Base-by-base conservation (phyloP, 1,284 basidiomycete genomes). In the Ustilago shanxiensis region DNA sequence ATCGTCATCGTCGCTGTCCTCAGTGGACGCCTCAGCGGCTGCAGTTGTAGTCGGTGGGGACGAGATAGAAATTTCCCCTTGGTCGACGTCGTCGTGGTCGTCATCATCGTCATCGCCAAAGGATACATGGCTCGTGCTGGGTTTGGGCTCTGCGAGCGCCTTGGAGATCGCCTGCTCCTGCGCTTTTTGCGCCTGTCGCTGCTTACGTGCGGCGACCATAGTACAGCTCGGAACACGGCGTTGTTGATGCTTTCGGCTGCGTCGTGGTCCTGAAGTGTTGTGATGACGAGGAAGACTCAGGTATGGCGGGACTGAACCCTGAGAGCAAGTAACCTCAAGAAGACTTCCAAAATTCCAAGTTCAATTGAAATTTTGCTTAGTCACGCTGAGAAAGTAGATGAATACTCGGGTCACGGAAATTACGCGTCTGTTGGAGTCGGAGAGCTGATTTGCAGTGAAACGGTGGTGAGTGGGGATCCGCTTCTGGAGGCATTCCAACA, bases 131-230 rank as follows among this genome's bases (percentile, higher is more conserved):
- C 51, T 73, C 11, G 63, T 56, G 31, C 58, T 65, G 18, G 70
- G 51, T 29, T 54, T 58, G 14, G 62, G 26, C 26, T 64, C 66
- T 7, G 63, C 39, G 26, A 77, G 70, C 39, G 63, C 74, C 33
- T 66, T 61, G 22, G 74, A 77, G 24, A 77, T 65, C 16, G 64
- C 68, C 65, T 76, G 67, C 65, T 76, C 73, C 47, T 76, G 73
- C 44, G 64, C 50, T 68, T 76, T 76, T 33, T 71, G 65, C 16
- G 65, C 61, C 49, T 76, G 68, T 24, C 52, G 35, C 51, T 67
- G 68, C 26, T 52, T 64, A 9, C 62, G 64, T 41, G 73, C 55
- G 24, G 73, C 60, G 4, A 64, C 68, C 73, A 76, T 76, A n/a
- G n/a, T n/a, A n/a, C n/a, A n/a, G n/a, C n/a, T n/a, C n/a, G n/a